phyloP scores from a whole-genome alignment of 192 early-diverging fungal genomes.

The Coemansia sp. region DNA sequence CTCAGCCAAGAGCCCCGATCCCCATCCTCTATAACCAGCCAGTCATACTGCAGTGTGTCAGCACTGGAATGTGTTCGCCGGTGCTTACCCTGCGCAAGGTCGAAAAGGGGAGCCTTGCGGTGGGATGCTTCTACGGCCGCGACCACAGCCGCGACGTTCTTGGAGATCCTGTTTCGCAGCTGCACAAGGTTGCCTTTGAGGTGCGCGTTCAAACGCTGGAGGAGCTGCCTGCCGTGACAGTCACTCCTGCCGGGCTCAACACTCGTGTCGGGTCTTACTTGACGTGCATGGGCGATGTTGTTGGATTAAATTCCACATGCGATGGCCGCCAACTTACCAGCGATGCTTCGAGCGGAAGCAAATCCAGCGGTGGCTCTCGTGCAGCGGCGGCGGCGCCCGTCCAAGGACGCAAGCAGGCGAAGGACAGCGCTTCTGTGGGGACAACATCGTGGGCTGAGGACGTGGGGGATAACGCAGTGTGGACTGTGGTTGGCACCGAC shows the following conservation, averaged over 20 bases:
- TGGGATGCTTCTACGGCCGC: constrained; percentile 58
- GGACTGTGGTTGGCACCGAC: constrained; percentile 89
- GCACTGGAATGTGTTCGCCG: constrained; percentile 78
- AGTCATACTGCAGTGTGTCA: constrained; percentile 84
- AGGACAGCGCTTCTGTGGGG: constrained; percentile 40
- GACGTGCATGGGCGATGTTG: constrained; percentile 75
- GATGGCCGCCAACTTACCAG: constrained; percentile 36
- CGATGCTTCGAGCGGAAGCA: constrained; percentile 15
- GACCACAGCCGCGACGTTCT: constrained; percentile 58
- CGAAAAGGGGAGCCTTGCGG: constrained; percentile 78
- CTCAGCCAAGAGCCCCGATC: constrained; percentile 56
- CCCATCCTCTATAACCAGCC: constrained; percentile 86
- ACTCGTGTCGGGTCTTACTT: constrained; percentile 56
- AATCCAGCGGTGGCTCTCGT: background rate
- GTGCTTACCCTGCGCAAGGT: constrained; percentile 83
- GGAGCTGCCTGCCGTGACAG: constrained; percentile 48
- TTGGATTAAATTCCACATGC: constrained; percentile 65
- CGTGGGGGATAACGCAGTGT: constrained; percentile 85
- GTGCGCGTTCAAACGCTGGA: constrained; percentile 54
- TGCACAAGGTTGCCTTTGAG: constrained; percentile 91
- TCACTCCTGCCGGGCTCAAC: constrained; percentile 47
- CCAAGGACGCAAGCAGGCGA: constrained; percentile 37
- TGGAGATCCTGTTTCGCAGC: constrained; percentile 83
- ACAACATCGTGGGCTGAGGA: constrained; percentile 71
- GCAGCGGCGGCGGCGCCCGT: constrained; percentile 28